Conservation (phyloP, 2,329 filamentous ascomycete genomes). For the Magnaporthiopsis rhizophila region DNA sequence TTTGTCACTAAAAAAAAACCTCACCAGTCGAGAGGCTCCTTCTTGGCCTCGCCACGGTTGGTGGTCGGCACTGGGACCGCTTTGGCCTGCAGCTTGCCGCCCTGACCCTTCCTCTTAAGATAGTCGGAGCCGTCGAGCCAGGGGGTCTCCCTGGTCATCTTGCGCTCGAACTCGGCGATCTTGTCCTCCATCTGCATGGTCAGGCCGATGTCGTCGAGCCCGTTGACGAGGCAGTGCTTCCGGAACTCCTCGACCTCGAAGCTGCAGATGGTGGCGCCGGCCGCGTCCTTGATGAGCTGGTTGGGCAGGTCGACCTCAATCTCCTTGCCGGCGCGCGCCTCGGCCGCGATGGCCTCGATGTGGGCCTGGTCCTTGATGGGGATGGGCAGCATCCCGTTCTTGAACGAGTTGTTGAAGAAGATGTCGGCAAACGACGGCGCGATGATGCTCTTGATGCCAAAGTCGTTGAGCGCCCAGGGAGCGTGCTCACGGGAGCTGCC, state of each 20-base stretch:
- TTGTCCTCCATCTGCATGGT: slow-evolving; percentile 90
- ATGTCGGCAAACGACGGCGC: slow-evolving; percentile 84
- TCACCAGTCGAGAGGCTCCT: slow-evolving; percentile 86
- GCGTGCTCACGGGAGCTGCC: slow-evolving; percentile 90
- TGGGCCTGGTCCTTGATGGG: slow-evolving; percentile 58
- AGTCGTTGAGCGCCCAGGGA: slow-evolving; percentile 93
- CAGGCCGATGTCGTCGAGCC: slow-evolving; percentile 89
- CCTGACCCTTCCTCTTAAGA: slow-evolving; percentile 51
- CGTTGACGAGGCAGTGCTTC: slow-evolving; percentile 89
- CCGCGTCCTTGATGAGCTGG: slow-evolving; percentile 70
- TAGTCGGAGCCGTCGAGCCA: slow-evolving; percentile 89
- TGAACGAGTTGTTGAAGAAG: slow-evolving; percentile 99
- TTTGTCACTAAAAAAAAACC: neutral
- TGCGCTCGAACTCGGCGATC: slow-evolving; percentile 74
- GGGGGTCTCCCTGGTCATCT: slow-evolving; percentile 69
- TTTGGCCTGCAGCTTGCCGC: slow-evolving; percentile 49
- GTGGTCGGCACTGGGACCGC: slow-evolving; percentile 72
- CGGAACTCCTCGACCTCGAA: slow-evolving; percentile 92
- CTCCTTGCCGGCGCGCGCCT: slow-evolving; percentile 73
- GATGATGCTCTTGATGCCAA: slow-evolving; percentile 90
- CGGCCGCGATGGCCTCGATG: slow-evolving; percentile 63
- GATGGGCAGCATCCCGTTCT: slow-evolving; percentile 97
- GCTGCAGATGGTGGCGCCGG: slow-evolving; percentile 63
- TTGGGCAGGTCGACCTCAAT: slow-evolving; percentile 83
- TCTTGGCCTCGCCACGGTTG: slow-evolving; percentile 76